Evolutionary conservation across 1,284 basidiomycete species (phyloP).

Genomic region (Trichosporon coremiiforme): DNA sequence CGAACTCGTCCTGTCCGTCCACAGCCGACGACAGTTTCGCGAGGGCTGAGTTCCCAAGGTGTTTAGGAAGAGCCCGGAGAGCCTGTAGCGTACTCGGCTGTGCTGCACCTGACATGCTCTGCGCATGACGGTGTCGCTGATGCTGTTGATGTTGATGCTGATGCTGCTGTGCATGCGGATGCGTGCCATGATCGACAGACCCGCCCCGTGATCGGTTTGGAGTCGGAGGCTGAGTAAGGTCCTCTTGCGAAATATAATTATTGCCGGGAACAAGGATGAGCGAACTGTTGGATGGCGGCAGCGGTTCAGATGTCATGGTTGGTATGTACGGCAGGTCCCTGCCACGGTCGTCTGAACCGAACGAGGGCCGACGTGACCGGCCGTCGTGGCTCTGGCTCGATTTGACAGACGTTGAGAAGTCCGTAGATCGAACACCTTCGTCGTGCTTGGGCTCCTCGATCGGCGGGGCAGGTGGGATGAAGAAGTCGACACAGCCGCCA

Average conservation of each 20-base stretch:
- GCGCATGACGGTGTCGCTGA: constrained; percentile 8
- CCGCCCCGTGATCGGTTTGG: background rate
- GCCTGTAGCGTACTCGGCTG: constrained; percentile 13
- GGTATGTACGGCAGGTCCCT: background rate
- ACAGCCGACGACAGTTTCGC: constrained; percentile 17
- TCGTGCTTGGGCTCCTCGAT: constrained; percentile 6
- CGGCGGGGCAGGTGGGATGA: constrained; percentile 39
- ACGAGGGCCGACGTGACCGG: constrained; percentile 2
- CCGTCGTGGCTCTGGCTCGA: background rate
- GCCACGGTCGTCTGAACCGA: constrained; percentile 17
- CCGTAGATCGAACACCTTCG: background rate
- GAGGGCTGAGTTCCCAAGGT: constrained; percentile 11
- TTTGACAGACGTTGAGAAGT: background rate
- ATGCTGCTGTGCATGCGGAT: background rate
- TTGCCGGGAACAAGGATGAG: background rate
- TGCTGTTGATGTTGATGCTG: background rate
- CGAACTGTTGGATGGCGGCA: background rate
- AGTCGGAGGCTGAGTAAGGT: background rate
- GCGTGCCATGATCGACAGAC: background rate
- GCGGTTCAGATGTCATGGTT: background rate
- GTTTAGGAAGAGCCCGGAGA: constrained; percentile 18
- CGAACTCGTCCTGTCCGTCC: background rate
- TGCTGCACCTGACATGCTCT: constrained; percentile 19
- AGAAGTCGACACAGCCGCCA: constrained; percentile 48
- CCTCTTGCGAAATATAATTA: background rate